Evolutionary conservation across 2,329 filamentous ascomycete species (phyloP).

Genomic region (Cladosporium phlei): DNA sequence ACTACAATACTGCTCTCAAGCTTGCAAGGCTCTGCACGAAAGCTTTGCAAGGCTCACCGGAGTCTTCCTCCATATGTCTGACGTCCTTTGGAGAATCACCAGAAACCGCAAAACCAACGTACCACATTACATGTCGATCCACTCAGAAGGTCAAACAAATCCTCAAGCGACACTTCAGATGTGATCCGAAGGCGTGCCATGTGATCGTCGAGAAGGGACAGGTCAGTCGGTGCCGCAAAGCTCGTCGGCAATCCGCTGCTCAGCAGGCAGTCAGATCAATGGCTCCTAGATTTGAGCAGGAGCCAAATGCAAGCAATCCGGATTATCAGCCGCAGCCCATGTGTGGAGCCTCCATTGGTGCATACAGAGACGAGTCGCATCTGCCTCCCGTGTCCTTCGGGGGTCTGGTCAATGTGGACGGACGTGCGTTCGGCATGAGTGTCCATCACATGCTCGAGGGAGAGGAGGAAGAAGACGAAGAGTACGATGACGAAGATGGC

Average conservation of each 20-base stretch:
- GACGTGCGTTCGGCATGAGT: conserved; percentile 85
- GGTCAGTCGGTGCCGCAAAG: conserved; percentile 20
- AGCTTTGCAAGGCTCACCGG: conserved; percentile 67
- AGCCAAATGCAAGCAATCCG: conserved; percentile 55
- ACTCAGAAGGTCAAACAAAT: conserved; percentile 68
- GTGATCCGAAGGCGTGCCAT: conserved; percentile 60
- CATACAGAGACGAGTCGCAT: conserved; percentile 79
- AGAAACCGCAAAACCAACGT: conserved; percentile 63
- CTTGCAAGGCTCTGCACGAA: conserved; percentile 66
- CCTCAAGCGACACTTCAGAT: conserved; percentile 64
- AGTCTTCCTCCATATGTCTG: conserved; percentile 73
- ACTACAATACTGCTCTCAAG: conserved; percentile 64
- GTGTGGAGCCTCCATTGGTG: conserved; percentile 89
- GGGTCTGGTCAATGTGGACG: conserved; percentile 78
- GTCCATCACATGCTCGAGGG: conserved; percentile 91
- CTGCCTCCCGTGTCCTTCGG: conserved; percentile 88
- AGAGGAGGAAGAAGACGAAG: conserved; percentile 51
- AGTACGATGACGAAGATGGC: conserved; percentile 39
- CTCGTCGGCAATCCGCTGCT: conserved; percentile 13
- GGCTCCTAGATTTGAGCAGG: conserved; percentile 13
- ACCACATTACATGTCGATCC: conserved; percentile 72
- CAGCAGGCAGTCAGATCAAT: conserved; percentile 6
- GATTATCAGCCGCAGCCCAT: conserved; percentile 72
- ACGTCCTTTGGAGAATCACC: conserved; percentile 68
- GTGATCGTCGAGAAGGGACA: conserved; percentile 66